Evolutionary conservation across 1,284 basidiomycete species (phyloP).

Genomic region (Mycosarcoma mackinlayi): DNA sequence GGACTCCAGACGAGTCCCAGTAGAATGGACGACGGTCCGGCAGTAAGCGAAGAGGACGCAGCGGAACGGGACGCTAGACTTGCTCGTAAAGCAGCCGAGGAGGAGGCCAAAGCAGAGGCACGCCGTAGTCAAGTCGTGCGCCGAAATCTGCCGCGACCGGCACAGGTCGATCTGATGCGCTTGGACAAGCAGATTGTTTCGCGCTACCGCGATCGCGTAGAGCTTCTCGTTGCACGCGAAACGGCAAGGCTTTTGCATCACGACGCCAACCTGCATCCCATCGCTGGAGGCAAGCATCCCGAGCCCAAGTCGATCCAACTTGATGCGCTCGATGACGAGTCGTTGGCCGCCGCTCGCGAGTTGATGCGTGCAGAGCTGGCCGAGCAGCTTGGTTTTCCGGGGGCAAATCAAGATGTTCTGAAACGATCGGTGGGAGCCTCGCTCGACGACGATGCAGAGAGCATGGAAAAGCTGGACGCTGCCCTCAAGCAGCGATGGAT

Average conservation of each 20-base stretch:
- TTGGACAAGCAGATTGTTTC: constrained; percentile 72
- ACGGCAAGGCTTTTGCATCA: constrained; percentile 83
- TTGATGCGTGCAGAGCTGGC: constrained; percentile 85
- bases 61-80: constrained; percentile 88
- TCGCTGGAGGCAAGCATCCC: constrained; percentile 82
- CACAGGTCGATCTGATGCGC: constrained; percentile 79
- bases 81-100: constrained; percentile 75
- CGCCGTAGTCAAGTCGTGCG: constrained; percentile 85
- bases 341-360: constrained; percentile 78
- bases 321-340: constrained; percentile 80
- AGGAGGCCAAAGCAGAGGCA: constrained; percentile 78
- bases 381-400: constrained; percentile 81
- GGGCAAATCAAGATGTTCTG: constrained; percentile 81
- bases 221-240: constrained; percentile 81
- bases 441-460: constrained; percentile 70
- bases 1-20: constrained; percentile 16
- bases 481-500: constrained; percentile 74
- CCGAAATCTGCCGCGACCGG: constrained; percentile 84
- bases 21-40: constrained; percentile 14
- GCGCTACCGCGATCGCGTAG: constrained; percentile 70
- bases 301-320: constrained; percentile 82
- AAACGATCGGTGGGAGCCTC: constrained; percentile 68
- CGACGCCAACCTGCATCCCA: constrained; percentile 86
- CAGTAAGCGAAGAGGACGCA: constrained; percentile 74
- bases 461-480: constrained; percentile 70